These are phyloP conservation scores for Pontederia paniculata DNA, from an alignment of 176 grass and related monocot species.

Conservation along the genomic window DNA sequence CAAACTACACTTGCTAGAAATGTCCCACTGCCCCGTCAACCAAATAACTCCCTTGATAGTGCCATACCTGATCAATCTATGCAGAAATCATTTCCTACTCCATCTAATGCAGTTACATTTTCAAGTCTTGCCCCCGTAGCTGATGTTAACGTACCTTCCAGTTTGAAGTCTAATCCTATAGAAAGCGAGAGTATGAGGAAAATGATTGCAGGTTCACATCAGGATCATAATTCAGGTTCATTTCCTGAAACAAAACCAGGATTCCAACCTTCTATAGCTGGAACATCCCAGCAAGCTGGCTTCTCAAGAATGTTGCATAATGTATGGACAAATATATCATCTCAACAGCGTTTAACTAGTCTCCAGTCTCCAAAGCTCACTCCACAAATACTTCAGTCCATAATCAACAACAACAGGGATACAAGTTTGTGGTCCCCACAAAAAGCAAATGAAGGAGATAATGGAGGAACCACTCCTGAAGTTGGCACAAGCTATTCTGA, in stretches of 20 bases:
- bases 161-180: conserved; percentile 16
- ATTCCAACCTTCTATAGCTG: conserved; percentile 23
- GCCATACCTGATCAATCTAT: conserved; percentile 5
- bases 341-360: conserved; percentile 45
- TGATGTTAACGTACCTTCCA: conserved; percentile 12
- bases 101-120: not conserved
- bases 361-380: conserved; percentile 55
- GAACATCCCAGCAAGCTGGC: conserved; percentile 41
- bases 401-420: conserved; percentile 45
- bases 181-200: not conserved
- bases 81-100: conserved; percentile 1
- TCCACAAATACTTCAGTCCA: conserved; percentile 71
- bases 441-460: conserved; percentile 48
- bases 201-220: conserved; percentile 23
- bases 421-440: conserved; percentile 46
- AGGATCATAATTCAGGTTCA: conserved; percentile 33
- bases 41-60: not conserved
- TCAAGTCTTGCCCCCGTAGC: not conserved
- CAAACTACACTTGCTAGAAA: not conserved
- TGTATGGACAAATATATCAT: conserved; percentile 87
- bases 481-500: conserved; percentile 49
- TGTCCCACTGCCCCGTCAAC: not conserved
- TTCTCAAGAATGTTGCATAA: conserved; percentile 75
- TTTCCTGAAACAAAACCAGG: conserved; percentile 34
- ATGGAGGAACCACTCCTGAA: conserved; percentile 37